phyloP scores from a whole-genome alignment of 1,284 basidiomycete species.

The Apiotrichum gracile region DNA sequence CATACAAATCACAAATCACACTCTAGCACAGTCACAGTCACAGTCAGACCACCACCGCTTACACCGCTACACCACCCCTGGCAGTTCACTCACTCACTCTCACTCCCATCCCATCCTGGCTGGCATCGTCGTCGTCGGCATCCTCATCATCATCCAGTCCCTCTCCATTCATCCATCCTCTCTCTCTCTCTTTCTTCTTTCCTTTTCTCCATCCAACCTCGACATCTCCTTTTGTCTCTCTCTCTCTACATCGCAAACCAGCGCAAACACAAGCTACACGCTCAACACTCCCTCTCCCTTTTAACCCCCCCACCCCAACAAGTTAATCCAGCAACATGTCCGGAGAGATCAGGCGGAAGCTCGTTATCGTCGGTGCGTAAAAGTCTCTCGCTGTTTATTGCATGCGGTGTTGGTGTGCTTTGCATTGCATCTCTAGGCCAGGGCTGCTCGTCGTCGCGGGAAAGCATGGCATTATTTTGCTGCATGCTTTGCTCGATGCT shows the following conservation, averaged over 20 bases:
- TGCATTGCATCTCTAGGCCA: no score
- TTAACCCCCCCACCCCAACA: neutral
- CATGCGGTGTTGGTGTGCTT: no score
- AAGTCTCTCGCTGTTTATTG: neutral
- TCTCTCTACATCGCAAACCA: neutral
- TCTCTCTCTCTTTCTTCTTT: neutral
- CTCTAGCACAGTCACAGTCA: no score
- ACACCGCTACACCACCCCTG: neutral
- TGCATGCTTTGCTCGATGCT: no score
- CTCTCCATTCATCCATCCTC: neutral
- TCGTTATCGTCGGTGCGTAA: conserved; percentile 48
- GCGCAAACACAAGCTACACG: neutral
- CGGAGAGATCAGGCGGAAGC: conserved; percentile 48
- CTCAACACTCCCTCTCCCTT: neutral
- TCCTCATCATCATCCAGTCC: neutral
- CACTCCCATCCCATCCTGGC: neutral
- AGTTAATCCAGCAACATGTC: conserved; percentile 27
- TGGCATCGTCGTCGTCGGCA: neutral
- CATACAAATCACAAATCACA: no score
- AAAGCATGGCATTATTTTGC: no score
- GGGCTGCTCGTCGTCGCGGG: no score
- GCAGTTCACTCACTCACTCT: neutral
- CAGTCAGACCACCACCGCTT: neutral
- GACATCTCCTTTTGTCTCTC: neutral
- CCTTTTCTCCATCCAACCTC: neutral